Conservation (phyloP, 164 flowering plant genomes). For the Akebia trifoliata region DNA sequence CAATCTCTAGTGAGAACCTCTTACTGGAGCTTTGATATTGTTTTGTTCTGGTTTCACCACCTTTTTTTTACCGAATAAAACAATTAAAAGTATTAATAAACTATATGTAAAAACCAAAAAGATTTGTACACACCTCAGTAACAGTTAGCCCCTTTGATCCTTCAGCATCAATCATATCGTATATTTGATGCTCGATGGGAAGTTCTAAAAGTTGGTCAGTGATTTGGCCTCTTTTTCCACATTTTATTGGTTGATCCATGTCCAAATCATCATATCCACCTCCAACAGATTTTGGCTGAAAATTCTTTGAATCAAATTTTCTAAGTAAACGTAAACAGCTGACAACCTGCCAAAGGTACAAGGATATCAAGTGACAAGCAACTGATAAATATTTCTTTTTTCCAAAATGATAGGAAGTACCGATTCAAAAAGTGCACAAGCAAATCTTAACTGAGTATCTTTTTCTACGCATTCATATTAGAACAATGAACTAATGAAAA, state of each 20-base stretch:
- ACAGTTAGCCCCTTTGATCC: constrained; percentile 66
- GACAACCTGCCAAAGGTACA: constrained; percentile 44
- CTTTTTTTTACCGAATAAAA: no score
- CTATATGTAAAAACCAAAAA: neutral
- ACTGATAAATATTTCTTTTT: neutral
- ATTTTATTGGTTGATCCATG: constrained; percentile 29
- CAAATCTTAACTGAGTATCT: neutral
- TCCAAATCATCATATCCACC: constrained; percentile 35
- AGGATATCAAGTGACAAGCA: neutral
- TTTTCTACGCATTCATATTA: neutral
- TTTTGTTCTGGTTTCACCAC: no score
- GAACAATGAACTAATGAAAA: neutral
- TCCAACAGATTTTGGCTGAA: constrained; percentile 37
- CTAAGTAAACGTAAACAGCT: constrained; percentile 60
- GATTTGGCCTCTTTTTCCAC: constrained; percentile 41
- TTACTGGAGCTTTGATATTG: no score
- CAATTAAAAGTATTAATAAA: neutral
- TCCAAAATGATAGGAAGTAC: neutral
- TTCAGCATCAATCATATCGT: constrained; percentile 74
- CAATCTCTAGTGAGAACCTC: no score
- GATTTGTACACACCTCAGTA: constrained; percentile 38
- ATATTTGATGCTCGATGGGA: constrained; percentile 74
- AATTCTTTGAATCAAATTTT: constrained; percentile 40
- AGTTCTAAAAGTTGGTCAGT: constrained; percentile 78
- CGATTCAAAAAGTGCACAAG: neutral